Evolutionary conservation across 768 basidiomycete genomes (phyloP).

Genomic region (Arthromyces matolae): DNA sequence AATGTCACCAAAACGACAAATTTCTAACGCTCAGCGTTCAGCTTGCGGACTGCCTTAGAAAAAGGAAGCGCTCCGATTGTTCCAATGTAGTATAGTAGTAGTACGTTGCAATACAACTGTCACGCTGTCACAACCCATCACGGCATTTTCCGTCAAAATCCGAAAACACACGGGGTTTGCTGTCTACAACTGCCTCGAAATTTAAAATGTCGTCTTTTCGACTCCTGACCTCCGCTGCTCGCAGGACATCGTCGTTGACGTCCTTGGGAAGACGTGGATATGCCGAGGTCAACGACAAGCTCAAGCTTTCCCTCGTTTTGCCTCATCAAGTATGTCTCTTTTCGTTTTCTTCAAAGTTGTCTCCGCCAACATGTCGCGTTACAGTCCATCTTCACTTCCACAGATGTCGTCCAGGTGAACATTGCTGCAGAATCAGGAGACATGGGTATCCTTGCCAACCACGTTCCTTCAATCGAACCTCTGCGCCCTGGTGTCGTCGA

Average conservation of each 20-base stretch:
- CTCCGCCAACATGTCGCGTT: conserved; percentile 9
- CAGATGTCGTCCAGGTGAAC: conserved; percentile 95
- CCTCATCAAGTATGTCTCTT: conserved; percentile 78
- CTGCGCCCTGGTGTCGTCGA: conserved; percentile 93
- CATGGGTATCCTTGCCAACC: conserved; percentile 99
- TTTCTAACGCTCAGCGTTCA: conserved; percentile 22
- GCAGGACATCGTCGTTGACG: conserved; percentile 50
- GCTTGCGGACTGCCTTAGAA: conserved; percentile 70
- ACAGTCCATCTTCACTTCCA: conserved; percentile 86
- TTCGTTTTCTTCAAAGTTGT: background rate
- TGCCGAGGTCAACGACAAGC: conserved; percentile 87
- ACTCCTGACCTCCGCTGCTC: conserved; percentile 59
- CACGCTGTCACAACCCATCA: no score
- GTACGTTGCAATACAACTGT: no score
- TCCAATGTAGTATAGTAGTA: conserved; percentile 40
- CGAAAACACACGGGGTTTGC: conserved; percentile 39
- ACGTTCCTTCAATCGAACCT: conserved; percentile 95
- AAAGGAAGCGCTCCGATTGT: conserved; percentile 67
- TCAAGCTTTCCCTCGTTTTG: conserved; percentile 88
- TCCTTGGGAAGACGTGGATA: conserved; percentile 74
- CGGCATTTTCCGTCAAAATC: conserved; percentile 27
- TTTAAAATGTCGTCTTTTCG: conserved; percentile 77
- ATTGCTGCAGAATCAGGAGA: conserved; percentile 91
- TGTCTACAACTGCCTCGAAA: conserved; percentile 17
- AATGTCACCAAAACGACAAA: background rate